Percentiles rank a stretch among this genome's conserved stretches.
These are phyloP conservation scores for Astrothelium subdiscretum DNA, from an alignment of 495 filamentous ascomycete species.

Conservation along the genomic window DNA sequence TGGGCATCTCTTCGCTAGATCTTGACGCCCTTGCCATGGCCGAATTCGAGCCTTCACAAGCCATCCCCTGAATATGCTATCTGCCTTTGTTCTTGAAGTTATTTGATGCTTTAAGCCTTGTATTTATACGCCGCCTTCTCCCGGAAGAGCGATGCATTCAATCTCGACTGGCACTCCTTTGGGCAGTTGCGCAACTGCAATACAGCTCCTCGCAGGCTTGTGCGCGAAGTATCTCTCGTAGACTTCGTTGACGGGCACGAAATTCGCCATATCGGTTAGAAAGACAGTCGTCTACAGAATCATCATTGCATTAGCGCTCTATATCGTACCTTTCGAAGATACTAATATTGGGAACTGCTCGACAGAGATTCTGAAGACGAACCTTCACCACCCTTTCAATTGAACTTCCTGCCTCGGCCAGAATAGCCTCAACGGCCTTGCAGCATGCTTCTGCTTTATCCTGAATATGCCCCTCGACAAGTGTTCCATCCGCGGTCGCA, in stretches of 20 bases:
- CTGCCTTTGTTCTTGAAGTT: background rate
- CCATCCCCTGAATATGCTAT: background rate
- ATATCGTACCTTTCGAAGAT: too few relatives aligned
- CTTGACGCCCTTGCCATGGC: background rate
- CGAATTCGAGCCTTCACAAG: background rate
- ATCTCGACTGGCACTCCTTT: slow-evolving; percentile 90
- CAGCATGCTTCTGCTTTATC: slow-evolving; percentile 66
- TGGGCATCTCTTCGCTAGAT: background rate
- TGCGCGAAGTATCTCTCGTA: slow-evolving; percentile 80
- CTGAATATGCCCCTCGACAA: slow-evolving; percentile 64
- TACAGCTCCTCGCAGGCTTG: slow-evolving; percentile 87
- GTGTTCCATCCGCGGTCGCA: slow-evolving; percentile 59
- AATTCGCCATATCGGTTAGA: slow-evolving; percentile 75
- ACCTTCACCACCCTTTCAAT: slow-evolving; percentile 71
- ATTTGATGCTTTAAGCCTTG: background rate
- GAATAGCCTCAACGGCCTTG: slow-evolving; percentile 64
- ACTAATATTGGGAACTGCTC: too few relatives aligned
- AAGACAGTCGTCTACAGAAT: slow-evolving; percentile 44
- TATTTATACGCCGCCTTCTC: slow-evolving; percentile 2
- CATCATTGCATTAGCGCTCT: background rate
- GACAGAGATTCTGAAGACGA: background rate
- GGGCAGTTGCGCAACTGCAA: slow-evolving; percentile 79
- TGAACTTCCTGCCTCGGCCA: slow-evolving; percentile 63
- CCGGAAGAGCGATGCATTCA: slow-evolving; percentile 64
- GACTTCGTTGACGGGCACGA: slow-evolving; percentile 75